Conservation (phyloP, 2,329 filamentous ascomycete species). For the Basipetospora chlamydospora region DNA sequence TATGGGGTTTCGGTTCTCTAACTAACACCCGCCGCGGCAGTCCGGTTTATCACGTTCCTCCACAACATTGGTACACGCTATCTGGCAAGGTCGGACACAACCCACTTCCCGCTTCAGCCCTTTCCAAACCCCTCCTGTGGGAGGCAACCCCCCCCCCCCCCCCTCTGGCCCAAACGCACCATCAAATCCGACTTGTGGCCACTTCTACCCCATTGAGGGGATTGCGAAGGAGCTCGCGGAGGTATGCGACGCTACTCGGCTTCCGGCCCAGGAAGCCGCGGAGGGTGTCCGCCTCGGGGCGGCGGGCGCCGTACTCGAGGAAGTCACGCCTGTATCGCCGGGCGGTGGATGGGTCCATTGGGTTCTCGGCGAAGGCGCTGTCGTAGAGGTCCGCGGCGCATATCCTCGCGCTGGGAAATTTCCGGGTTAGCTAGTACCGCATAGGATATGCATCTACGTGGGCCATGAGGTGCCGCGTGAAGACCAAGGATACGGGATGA, state of each 20-base stretch:
- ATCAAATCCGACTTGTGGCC: no score
- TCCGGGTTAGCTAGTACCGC: background rate
- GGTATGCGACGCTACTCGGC: constrained; percentile 1
- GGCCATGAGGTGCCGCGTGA: no score
- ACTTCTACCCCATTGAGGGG: no score
- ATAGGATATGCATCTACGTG: background rate
- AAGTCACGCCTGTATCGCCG: constrained; percentile 2
- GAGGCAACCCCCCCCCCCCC: no score
- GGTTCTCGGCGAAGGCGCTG: constrained; percentile 1
- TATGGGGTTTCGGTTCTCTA: no score
- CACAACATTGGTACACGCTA: no score
- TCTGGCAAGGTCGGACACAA: no score
- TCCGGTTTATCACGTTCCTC: no score
- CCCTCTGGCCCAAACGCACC: no score
- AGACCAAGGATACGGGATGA: background rate
- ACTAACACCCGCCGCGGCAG: no score
- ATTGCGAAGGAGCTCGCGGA: background rate
- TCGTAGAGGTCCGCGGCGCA: constrained; percentile 2
- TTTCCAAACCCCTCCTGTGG: no score
- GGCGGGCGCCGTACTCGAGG: constrained; percentile 2
- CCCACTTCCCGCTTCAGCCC: no score
- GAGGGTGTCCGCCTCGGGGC: constrained; percentile 3
- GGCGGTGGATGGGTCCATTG: constrained; percentile 2
- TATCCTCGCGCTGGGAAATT: background rate
- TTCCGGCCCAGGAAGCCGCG: constrained; percentile 3